These are phyloP conservation scores for Colletotrichum sp. DNA, from an alignment of 2,329 filamentous ascomycete genomes.

Conservation along the genomic window DNA sequence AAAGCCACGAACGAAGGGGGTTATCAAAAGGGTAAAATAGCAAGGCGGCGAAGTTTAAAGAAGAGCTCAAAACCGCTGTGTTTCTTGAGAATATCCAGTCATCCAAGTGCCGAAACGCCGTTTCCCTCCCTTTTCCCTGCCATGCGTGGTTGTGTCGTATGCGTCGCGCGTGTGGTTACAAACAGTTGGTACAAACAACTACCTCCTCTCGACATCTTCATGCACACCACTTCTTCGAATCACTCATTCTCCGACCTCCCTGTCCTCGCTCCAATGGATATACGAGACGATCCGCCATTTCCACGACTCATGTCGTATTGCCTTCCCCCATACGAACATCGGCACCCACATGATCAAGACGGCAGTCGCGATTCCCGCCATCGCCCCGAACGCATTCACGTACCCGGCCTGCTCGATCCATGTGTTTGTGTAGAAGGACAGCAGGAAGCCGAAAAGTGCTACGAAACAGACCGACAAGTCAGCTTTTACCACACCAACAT, in stretches of 20 bases:
- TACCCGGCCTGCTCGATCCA: slow-evolving; percentile 60
- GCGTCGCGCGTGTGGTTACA: not conserved
- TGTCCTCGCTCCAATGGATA: slow-evolving; percentile 55
- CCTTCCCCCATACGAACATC: slow-evolving; percentile 56
- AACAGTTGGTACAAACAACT: not conserved
- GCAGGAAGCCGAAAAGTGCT: slow-evolving; percentile 61
- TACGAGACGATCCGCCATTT: slow-evolving; percentile 51
- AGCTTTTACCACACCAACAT: not conserved
- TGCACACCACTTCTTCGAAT: not conserved
- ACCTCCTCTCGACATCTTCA: not conserved
- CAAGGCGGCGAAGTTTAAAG: not conserved
- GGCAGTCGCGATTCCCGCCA: slow-evolving; percentile 57
- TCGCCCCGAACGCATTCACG: slow-evolving; percentile 55
- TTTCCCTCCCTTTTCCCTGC: not conserved
- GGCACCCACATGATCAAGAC: slow-evolving; percentile 54
- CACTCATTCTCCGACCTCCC: slow-evolving; percentile 58
- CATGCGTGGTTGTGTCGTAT: not conserved
- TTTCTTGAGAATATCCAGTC: not conserved
- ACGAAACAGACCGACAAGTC: not conserved
- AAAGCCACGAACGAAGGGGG: not conserved
- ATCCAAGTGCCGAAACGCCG: not conserved
- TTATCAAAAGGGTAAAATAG: not conserved
- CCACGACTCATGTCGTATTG: slow-evolving; percentile 51
- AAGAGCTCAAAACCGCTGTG: not conserved
- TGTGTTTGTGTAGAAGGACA: slow-evolving; percentile 65